phyloP scores from a whole-genome alignment of 768 basidiomycete species.

The Sistotremastrum niveocremeum region DNA sequence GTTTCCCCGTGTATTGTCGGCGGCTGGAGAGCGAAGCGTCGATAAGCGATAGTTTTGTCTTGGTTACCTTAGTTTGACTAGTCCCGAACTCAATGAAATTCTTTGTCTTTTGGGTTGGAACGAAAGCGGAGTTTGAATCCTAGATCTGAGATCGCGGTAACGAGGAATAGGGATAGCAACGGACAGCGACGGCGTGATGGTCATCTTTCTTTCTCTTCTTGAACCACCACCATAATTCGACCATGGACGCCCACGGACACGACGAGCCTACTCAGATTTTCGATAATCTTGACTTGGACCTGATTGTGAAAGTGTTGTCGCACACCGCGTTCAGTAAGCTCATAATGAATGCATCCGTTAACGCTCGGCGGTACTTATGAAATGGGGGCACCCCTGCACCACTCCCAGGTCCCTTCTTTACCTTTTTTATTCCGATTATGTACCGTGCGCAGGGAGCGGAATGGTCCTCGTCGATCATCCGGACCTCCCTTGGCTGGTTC shows the following conservation, averaged over 20 bases:
- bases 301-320: conserved; percentile 63
- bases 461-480: conserved; percentile 35
- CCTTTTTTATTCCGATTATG: conserved; percentile 66
- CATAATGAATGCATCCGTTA: background rate
- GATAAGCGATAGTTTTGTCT: too few relatives aligned
- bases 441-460: conserved; percentile 53
- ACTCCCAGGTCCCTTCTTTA: conserved; percentile 66
- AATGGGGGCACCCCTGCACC: background rate
- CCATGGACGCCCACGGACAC: conserved; percentile 10
- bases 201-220: background rate
- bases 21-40: too few relatives aligned
- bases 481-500: conserved; percentile 41
- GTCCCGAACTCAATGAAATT: too few relatives aligned
- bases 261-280: conserved; percentile 39
- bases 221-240: background rate
- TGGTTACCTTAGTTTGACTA: too few relatives aligned
- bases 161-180: too few relatives aligned
- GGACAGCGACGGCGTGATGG: background rate
- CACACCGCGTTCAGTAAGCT: conserved; percentile 69
- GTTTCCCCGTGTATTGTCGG: too few relatives aligned
- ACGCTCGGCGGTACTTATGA: conserved; percentile 1
- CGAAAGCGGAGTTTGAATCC: too few relatives aligned
- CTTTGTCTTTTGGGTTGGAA: too few relatives aligned
- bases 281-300: conserved; percentile 63
- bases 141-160: too few relatives aligned